Base-by-base conservation (phyloP, 352 stramenopile species). In the Phytophthora ohioensis region DNA sequence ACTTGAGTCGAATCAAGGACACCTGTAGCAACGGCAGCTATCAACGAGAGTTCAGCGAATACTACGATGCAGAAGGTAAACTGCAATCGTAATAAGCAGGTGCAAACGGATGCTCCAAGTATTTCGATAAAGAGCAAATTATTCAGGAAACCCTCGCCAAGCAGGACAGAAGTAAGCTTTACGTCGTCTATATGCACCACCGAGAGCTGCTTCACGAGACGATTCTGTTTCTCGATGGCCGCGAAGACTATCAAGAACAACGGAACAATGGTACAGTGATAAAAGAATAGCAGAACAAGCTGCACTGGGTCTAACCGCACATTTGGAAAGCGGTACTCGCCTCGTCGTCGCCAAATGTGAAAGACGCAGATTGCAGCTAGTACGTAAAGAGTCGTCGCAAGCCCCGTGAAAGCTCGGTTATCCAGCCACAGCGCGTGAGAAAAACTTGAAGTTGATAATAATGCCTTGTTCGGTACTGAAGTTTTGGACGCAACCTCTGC, bases 61-160 rank as follows among this genome's bases (percentile, higher is more conserved):
- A 90, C 46, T 34, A 81, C 32, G 4, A 71, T 51, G 31, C 79
- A 88, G 57, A 89, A 90, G 30, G 71, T 69, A 49, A 88, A 90
- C 66, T 91, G 84, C 6, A 90, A 58, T 2, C 81, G 78, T 27
- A 90, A 49, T 41, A 89, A 48, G n/a, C 74, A 77, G 2, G 78
- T 76, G 7, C 73, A 81, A 10, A 84, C 53, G 12, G 62, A 76
- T 34, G 73, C 70, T 35, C 71, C 57, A 21, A 90, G 30, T 12
- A 88, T 66, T 46, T 87, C 56, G 5, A 86, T 74, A 57, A 90
- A 80, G 36, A 84, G 78, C 21, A 91, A 68, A 8, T 55, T 57
- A 32, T 85, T 75, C 36, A 86, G 35, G 57, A 82, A 81, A 2
- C 63, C 66, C 12, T 78, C 63, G 9, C 81, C 78, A 1, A 91